phyloP scores from a whole-genome alignment of 208 protist genomes.

The Acanthamoeba divionensis region DNA sequence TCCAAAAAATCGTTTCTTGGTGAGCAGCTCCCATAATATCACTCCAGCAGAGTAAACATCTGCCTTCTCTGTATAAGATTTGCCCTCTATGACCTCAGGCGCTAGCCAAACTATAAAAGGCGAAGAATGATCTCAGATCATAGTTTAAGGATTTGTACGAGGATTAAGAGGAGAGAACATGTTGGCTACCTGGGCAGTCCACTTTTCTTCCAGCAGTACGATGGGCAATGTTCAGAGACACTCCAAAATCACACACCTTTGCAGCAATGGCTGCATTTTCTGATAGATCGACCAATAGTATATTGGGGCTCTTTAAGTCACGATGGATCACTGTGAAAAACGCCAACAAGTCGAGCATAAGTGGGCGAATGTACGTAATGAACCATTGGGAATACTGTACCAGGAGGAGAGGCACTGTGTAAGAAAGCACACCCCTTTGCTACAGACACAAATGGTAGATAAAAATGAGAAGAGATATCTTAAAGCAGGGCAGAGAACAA shows the following conservation, averaged over 20 bases:
- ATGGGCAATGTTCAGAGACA: background rate
- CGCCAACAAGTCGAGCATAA: too few relatives aligned
- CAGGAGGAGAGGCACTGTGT: constrained; percentile 14
- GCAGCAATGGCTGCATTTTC: background rate
- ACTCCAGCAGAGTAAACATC: constrained; percentile 29
- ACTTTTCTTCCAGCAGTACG: background rate
- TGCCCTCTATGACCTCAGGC: background rate
- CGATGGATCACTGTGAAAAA: background rate
- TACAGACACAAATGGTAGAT: background rate
- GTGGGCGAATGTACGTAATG: too few relatives aligned
- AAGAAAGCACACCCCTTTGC: constrained; percentile 3
- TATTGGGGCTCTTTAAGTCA: constrained; percentile 5
- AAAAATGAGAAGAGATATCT: background rate
- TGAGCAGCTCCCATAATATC: constrained; percentile 25
- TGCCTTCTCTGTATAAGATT: constrained; percentile 16
- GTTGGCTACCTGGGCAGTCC: constrained; percentile 11
- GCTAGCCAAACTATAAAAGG: background rate
- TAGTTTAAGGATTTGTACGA: background rate
- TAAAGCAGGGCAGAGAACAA: background rate
- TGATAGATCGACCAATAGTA: constrained; percentile 2
- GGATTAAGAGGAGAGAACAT: background rate
- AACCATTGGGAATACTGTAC: too few relatives aligned
- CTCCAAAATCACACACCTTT: constrained; percentile 44
- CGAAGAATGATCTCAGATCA: background rate
- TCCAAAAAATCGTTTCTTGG: background rate